phyloP scores from a whole-genome alignment of 2,329 filamentous ascomycete species.

The Beauveria rudraprayagi region DNA sequence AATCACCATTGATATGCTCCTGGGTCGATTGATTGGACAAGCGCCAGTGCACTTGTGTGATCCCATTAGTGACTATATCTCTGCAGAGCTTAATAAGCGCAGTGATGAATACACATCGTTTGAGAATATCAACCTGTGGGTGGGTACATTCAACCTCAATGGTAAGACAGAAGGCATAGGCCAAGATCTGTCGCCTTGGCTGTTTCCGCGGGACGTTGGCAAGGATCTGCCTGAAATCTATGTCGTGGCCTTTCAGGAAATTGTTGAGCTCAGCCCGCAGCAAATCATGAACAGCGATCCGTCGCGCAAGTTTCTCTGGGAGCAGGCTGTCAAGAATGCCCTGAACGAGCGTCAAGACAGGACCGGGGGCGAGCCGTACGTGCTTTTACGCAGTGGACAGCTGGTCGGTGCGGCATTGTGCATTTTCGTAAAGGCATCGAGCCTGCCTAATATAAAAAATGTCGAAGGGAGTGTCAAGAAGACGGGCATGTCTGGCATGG shows the following conservation, averaged over 20 bases:
- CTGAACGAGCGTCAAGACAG: slow-evolving; percentile 64
- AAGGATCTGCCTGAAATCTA: slow-evolving; percentile 72
- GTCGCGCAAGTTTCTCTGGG: slow-evolving; percentile 76
- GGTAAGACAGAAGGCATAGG: slow-evolving; percentile 71
- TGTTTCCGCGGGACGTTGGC: slow-evolving; percentile 56
- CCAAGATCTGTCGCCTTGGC: slow-evolving; percentile 77
- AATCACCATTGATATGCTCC: slow-evolving; percentile 86
- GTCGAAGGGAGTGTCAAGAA: slow-evolving; percentile 96
- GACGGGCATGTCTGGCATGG: slow-evolving; percentile 88
- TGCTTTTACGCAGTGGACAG: slow-evolving; percentile 83
- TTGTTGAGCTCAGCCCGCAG: slow-evolving; percentile 94
- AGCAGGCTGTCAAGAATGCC: slow-evolving; percentile 67
- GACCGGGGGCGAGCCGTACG: slow-evolving; percentile 68
- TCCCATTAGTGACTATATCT: slow-evolving; percentile 87
- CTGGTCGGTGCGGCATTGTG: slow-evolving; percentile 89
- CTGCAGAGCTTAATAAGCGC: slow-evolving; percentile 61
- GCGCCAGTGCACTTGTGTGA: slow-evolving; percentile 79
- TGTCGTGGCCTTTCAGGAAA: slow-evolving; percentile 92
- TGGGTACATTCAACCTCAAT: slow-evolving; percentile 93
- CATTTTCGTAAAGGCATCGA: slow-evolving; percentile 77
- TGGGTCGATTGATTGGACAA: slow-evolving; percentile 80
- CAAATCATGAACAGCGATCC: slow-evolving; percentile 99
- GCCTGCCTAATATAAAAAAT: slow-evolving; percentile 79
- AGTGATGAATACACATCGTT: slow-evolving; percentile 67
- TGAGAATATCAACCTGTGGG: slow-evolving; percentile 69